These are phyloP conservation scores for Chalaropsis thielavioides DNA, from an alignment of 2,329 filamentous ascomycete genomes.

Conservation along the genomic window DNA sequence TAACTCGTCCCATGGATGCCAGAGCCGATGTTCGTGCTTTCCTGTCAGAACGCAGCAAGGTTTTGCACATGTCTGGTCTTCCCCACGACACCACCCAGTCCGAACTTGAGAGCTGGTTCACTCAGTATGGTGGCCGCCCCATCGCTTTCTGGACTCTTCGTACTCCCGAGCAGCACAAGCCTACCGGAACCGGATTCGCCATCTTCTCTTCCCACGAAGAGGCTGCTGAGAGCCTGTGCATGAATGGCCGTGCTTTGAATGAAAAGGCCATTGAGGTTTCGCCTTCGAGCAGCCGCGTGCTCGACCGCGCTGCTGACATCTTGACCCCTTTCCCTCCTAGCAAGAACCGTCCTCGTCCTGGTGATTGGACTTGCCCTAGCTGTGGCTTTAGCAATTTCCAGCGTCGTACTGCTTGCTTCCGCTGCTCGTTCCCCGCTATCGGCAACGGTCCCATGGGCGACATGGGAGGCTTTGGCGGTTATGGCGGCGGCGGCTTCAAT, in stretches of 20 bases:
- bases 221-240: slow-evolving; percentile 94
- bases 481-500: slow-evolving; percentile 48
- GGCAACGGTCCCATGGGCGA: slow-evolving; percentile 54
- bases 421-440: slow-evolving; percentile 96
- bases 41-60: slow-evolving; percentile 90
- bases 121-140: slow-evolving; percentile 89
- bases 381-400: slow-evolving; percentile 99
- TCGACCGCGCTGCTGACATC: slow-evolving; percentile 90
- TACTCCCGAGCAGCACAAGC: slow-evolving; percentile 97
- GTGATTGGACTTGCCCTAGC: slow-evolving; percentile 97
- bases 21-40: slow-evolving; percentile 93
- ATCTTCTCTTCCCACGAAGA: slow-evolving; percentile 99
- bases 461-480: slow-evolving; percentile 42
- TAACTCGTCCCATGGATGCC: slow-evolving; percentile 92
- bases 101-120: slow-evolving; percentile 98
- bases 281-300: slow-evolving; percentile 87
- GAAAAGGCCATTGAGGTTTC: slow-evolving; percentile 99
- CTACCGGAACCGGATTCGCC: slow-evolving; percentile 94
- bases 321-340: slow-evolving; percentile 94
- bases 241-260: slow-evolving; percentile 96
- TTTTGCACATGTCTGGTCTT: slow-evolving; percentile 92
- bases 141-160: slow-evolving; percentile 98
- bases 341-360: slow-evolving; percentile 92
- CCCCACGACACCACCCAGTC: slow-evolving; percentile 98
- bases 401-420: slow-evolving; percentile 94